Evolutionary conservation across 1,139 yeast species (phyloP).

Genomic region (Pneumocystis wakefieldiae): DNA sequence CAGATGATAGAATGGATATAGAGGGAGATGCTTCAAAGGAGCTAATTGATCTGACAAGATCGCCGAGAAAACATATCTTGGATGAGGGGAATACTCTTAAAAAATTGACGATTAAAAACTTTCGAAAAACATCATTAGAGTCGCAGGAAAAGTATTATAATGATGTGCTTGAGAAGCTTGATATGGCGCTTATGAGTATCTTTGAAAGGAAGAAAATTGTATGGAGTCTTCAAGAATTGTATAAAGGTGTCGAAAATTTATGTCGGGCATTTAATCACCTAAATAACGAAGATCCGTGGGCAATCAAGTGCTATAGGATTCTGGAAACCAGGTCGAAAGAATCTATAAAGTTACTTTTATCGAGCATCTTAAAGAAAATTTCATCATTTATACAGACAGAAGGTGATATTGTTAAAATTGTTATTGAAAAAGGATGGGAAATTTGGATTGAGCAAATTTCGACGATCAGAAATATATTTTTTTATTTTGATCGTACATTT

Average conservation of each 20-base stretch:
- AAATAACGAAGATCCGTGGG: not conserved
- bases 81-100: not conserved
- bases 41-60: not conserved
- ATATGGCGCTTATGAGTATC: not conserved
- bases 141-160: not conserved
- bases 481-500: constrained; percentile 27
- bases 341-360: not conserved
- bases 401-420: not conserved
- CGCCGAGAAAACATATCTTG: not conserved
- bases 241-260: not conserved
- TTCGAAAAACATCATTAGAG: not conserved
- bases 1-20: not conserved
- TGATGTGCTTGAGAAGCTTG: not conserved
- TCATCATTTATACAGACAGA: not conserved
- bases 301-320: not conserved
- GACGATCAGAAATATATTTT: constrained; percentile 20
- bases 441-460: constrained; percentile 20
- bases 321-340: not conserved
- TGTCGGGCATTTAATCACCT: not conserved
- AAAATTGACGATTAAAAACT: not conserved
- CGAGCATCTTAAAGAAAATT: not conserved
- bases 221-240: not conserved
- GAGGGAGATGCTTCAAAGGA: not conserved
- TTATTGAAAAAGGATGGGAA: constrained; percentile 17
- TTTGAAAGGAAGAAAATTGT: not conserved